Evolutionary conservation across 1,284 basidiomycete species (phyloP).

Genomic region (Caloboletus inedulis): DNA sequence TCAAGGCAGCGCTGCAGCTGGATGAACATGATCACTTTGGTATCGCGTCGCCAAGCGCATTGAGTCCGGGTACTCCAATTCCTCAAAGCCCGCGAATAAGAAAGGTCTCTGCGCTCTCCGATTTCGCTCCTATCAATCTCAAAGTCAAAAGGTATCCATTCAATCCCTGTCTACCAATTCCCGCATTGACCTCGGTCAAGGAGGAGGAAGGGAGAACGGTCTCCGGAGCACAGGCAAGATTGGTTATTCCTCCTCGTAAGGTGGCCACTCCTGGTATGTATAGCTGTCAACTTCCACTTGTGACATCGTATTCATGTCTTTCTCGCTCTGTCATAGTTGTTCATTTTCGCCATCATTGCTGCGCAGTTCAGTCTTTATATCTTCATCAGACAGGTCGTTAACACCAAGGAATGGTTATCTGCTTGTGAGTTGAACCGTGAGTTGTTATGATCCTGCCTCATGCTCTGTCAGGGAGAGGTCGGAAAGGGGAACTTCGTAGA

Average conservation of each 20-base stretch:
- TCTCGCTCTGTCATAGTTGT: conserved; percentile 42
- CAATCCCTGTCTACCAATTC: neutral
- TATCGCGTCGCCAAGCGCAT: conserved; percentile 29
- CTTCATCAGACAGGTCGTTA: conserved; percentile 86
- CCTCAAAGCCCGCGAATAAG: conserved; percentile 43
- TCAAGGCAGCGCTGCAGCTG: conserved; percentile 59
- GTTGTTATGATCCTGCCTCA: neutral
- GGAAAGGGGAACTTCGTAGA: conserved; percentile 75
- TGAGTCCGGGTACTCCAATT: conserved; percentile 29
- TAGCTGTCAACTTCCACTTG: neutral
- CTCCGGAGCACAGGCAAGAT: conserved; percentile 59
- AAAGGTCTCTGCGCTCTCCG: conserved; percentile 85
- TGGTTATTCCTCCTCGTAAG: conserved; percentile 79
- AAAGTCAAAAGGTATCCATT: conserved; percentile 61
- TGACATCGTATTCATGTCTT: conserved; percentile 6
- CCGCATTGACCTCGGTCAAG: conserved; percentile 26
- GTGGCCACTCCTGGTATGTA: conserved; percentile 86
- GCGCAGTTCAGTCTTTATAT: conserved; percentile 88
- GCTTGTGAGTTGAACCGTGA: conserved; percentile 59
- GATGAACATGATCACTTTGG: conserved; percentile 54
- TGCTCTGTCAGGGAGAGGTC: conserved; percentile 66
- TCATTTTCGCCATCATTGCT: conserved; percentile 84
- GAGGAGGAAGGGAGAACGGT: conserved; percentile 49
- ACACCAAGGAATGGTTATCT: conserved; percentile 87
- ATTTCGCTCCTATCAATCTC: conserved; percentile 90